Evolutionary conservation across 805 yeast species (phyloP).

Genomic region (Blastobotrys peoriensis): DNA sequence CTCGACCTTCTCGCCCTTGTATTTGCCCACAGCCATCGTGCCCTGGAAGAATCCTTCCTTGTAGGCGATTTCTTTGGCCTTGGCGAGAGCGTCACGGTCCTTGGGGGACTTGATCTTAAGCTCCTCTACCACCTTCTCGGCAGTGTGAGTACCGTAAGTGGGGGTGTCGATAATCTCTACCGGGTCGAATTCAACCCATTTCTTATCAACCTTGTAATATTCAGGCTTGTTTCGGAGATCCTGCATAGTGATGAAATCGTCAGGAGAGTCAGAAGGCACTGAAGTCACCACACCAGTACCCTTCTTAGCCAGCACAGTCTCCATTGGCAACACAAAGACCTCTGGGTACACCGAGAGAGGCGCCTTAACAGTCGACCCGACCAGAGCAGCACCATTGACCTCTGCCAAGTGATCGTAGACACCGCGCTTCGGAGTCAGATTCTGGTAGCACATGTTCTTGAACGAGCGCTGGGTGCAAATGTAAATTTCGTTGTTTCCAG

Average conservation of each 20-base stretch:
- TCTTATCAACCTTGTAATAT: slow-evolving; percentile 74
- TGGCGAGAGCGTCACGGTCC: slow-evolving; percentile 77
- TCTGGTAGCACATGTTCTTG: slow-evolving; percentile 96
- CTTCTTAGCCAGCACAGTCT: slow-evolving; percentile 85
- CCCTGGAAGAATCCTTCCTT: slow-evolving; percentile 97
- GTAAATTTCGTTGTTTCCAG: slow-evolving; percentile 65
- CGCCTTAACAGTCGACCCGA: slow-evolving; percentile 83
- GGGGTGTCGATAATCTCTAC: slow-evolving; percentile 73
- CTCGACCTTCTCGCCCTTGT: slow-evolving; percentile 86
- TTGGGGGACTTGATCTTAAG: slow-evolving; percentile 92
- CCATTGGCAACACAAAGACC: slow-evolving; percentile 92
- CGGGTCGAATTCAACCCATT: slow-evolving; percentile 76
- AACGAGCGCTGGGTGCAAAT: slow-evolving; percentile 93
- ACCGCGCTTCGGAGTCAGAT: slow-evolving; percentile 85
- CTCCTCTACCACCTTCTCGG: slow-evolving; percentile 75
- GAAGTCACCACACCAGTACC: slow-evolving; percentile 99
- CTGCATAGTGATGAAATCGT: slow-evolving; percentile 80
- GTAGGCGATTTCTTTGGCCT: slow-evolving; percentile 91
- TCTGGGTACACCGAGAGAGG: slow-evolving; percentile 69
- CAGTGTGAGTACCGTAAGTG: slow-evolving; percentile 83
- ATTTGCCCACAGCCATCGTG: slow-evolving; percentile 69
- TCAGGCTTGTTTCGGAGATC: slow-evolving; percentile 88
- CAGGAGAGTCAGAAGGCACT: slow-evolving; percentile 99
- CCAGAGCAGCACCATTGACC: slow-evolving; percentile 64
- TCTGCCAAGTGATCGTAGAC: slow-evolving; percentile 51